Conservation (phyloP, 2,329 filamentous ascomycete species). For the Mariannaea elegans region DNA sequence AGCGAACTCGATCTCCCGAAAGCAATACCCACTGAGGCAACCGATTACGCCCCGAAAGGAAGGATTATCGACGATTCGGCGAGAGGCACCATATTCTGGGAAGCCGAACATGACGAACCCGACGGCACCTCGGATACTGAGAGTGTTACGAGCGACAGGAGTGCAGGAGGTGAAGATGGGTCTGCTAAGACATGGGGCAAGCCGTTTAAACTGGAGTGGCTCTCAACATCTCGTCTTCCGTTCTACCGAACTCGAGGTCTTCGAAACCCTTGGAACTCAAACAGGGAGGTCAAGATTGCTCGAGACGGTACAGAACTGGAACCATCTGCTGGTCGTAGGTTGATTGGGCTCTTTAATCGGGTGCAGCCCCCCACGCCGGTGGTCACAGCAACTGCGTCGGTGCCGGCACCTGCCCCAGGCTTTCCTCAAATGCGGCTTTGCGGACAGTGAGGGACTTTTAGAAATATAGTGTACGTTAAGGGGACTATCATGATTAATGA, state of each 20-base stretch:
- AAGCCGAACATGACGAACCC: constrained; percentile 72
- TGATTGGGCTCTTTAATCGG: constrained; percentile 82
- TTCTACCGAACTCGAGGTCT: constrained; percentile 90
- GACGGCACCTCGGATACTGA: constrained; percentile 56
- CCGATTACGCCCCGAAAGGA: constrained; percentile 80
- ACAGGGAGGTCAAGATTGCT: constrained; percentile 95
- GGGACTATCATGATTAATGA: constrained; percentile 18
- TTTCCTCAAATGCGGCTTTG: constrained; percentile 51
- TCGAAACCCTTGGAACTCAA: constrained; percentile 94
- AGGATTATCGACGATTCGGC: constrained; percentile 92
- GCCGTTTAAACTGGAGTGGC: constrained; percentile 90
- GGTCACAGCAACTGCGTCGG: constrained; percentile 42
- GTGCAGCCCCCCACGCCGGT: constrained; percentile 51
- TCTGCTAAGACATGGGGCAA: constrained; percentile 80
- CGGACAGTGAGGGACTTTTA: constrained; percentile 33
- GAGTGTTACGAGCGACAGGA: constrained; percentile 49
- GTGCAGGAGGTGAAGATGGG: constrained; percentile 54
- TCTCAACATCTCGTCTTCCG: constrained; percentile 82
- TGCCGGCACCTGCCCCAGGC: constrained; percentile 47
- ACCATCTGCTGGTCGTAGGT: constrained; percentile 77
- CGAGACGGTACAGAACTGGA: constrained; percentile 94
- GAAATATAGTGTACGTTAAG: constrained; percentile 23
- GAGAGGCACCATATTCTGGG: constrained; percentile 97
- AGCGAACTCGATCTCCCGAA: constrained; percentile 75
- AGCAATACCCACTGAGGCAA: constrained; percentile 82